Percentiles rank a stretch among this genome's conserved stretches.
Evolutionary conservation across 352 stramenopile genomes (phyloP).

Genomic region (Phytopythium delawarense): DNA sequence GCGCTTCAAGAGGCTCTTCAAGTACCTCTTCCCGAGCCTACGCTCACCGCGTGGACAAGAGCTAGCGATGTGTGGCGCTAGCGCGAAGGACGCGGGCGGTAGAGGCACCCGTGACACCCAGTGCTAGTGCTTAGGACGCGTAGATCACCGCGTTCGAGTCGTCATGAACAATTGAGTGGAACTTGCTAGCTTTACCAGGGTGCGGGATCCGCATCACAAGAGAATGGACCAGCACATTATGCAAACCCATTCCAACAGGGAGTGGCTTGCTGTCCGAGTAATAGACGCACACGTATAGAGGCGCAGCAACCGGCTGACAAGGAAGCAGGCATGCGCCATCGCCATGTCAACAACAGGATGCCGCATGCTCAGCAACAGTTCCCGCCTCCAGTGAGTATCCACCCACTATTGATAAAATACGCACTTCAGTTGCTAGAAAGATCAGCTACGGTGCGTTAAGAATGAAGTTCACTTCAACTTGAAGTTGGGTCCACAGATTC

Average conservation of each 20-base stretch:
- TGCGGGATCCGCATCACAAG: no score
- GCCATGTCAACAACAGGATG: no score
- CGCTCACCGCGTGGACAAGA: neutral
- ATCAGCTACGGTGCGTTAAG: neutral
- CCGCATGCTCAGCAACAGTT: no score
- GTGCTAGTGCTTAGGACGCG: neutral
- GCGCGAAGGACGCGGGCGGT: neutral
- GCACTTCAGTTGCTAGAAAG: neutral
- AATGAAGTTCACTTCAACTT: conserved; percentile 3
- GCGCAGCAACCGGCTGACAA: no score
- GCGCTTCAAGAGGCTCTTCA: conserved; percentile 3
- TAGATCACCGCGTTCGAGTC: neutral
- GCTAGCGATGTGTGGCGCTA: neutral
- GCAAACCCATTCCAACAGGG: no score
- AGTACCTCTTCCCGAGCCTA: conserved; percentile 1
- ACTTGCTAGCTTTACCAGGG: neutral
- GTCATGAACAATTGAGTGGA: neutral
- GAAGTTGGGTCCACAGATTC: neutral
- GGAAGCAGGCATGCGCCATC: no score
- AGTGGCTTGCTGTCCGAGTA: no score
- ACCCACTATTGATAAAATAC: neutral
- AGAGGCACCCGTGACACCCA: neutral
- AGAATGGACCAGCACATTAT: no score
- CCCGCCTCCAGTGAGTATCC: neutral
- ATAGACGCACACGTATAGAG: no score